Evolutionary conservation across 805 yeast species (phyloP).

Genomic region (Wickerhamia fluorescens): DNA sequence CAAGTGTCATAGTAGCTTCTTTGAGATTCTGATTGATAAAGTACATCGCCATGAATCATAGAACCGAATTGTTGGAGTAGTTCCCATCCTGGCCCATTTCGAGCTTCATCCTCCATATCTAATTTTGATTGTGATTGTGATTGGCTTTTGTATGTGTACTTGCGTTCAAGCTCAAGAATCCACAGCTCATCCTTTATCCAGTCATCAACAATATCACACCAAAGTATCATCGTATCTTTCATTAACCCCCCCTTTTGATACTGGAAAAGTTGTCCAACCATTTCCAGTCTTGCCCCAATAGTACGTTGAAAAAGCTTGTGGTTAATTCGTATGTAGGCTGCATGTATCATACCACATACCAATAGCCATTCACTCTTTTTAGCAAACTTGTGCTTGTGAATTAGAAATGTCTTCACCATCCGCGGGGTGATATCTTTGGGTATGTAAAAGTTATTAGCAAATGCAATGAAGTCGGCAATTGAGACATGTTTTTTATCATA

Average conservation of each 20-base stretch:
- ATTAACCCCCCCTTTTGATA: slow-evolving; percentile 49
- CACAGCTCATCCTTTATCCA: slow-evolving; percentile 54
- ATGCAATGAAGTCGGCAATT: slow-evolving; percentile 30
- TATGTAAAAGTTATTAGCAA: slow-evolving; percentile 60
- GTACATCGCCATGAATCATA: slow-evolving; percentile 26
- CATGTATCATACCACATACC: slow-evolving; percentile 58
- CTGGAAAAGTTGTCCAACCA: slow-evolving; percentile 44
- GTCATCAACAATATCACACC: slow-evolving; percentile 48
- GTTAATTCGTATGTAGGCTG: slow-evolving; percentile 51
- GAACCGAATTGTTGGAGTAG: slow-evolving; percentile 24
- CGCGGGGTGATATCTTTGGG: slow-evolving; percentile 46
- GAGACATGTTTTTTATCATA: slow-evolving; percentile 19
- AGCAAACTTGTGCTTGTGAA: slow-evolving; percentile 44
- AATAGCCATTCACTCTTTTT: slow-evolving; percentile 60
- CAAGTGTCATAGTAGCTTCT: slow-evolving; percentile 24
- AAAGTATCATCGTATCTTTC: slow-evolving; percentile 42
- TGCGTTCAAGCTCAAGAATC: slow-evolving; percentile 48
- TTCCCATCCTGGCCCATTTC: slow-evolving; percentile 27
- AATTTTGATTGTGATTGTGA: slow-evolving; percentile 12
- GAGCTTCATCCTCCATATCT: slow-evolving; percentile 20
- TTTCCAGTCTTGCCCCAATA: slow-evolving; percentile 42
- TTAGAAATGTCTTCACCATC: slow-evolving; percentile 44
- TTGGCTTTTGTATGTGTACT: slow-evolving; percentile 30
- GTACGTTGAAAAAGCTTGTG: slow-evolving; percentile 37
- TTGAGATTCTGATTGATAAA: slow-evolving; percentile 25